phyloP scores from a whole-genome alignment of 2,329 filamentous ascomycete species.

The Neofusicoccum cordaticola region DNA sequence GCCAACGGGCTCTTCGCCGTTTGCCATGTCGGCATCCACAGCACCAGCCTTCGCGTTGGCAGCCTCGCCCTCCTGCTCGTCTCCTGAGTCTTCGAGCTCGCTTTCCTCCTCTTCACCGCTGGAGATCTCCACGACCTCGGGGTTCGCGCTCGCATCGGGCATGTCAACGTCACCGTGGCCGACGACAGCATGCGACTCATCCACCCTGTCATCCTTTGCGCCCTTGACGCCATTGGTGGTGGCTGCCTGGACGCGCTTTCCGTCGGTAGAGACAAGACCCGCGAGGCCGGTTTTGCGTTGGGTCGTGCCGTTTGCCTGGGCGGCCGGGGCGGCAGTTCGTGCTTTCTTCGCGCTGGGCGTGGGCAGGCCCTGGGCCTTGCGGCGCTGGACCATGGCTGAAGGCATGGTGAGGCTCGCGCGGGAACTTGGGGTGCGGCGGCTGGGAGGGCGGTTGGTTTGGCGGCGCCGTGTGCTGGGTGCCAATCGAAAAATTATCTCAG shows the following conservation, averaged over 20 bases:
- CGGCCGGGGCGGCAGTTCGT: slow-evolving; percentile 20
- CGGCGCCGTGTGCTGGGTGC: slow-evolving; percentile 8
- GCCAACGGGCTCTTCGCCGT: slow-evolving; percentile 31
- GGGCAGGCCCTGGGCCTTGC: slow-evolving; percentile 12
- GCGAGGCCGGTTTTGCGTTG: slow-evolving; percentile 29
- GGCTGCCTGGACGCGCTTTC: slow-evolving; percentile 41
- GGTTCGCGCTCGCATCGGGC: slow-evolving; percentile 26
- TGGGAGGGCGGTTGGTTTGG: slow-evolving; percentile 14
- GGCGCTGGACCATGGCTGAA: slow-evolving; percentile 29
- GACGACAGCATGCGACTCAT: slow-evolving; percentile 58
- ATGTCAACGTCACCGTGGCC: slow-evolving; percentile 44
- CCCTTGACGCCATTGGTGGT: slow-evolving; percentile 47
- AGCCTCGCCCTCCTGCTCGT: slow-evolving; percentile 20
- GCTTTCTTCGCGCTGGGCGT: slow-evolving; percentile 37
- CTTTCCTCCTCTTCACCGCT: slow-evolving; percentile 41
- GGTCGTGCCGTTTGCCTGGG: not conserved
- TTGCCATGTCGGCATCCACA: slow-evolving; percentile 17
- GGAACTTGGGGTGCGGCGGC: not conserved
- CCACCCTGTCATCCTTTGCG: slow-evolving; percentile 51
- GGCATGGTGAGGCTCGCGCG: slow-evolving; percentile 27
- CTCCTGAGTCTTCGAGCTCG: slow-evolving; percentile 16
- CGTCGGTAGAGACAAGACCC: slow-evolving; percentile 29
- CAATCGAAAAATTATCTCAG: slow-evolving; percentile 17
- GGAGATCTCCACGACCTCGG: slow-evolving; percentile 48
- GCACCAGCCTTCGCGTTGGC: slow-evolving; percentile 20